Percentiles rank a stretch among this genome's conserved stretches.
phyloP scores from a whole-genome alignment of 2,329 filamentous ascomycete genomes.

The Emergomyces pasteurianus region DNA sequence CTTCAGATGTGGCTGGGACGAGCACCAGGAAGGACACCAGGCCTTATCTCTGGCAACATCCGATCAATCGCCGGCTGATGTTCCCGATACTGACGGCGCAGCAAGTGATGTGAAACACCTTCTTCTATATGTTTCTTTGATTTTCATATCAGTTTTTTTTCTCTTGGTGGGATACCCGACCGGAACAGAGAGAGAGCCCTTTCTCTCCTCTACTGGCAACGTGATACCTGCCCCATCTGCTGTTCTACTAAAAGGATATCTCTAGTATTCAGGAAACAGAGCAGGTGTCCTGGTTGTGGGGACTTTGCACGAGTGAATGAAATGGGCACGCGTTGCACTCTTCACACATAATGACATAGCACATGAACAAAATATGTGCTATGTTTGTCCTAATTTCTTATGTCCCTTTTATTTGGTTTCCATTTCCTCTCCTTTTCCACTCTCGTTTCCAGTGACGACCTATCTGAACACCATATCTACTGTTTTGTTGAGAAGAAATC shows the following conservation, averaged over 20 bases:
- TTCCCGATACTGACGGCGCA: neutral
- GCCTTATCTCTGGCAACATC: neutral
- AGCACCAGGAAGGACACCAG: neutral
- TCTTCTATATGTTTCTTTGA: neutral
- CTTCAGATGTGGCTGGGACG: neutral
- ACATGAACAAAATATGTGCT: neutral
- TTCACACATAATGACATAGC: neutral
- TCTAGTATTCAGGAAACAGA: neutral
- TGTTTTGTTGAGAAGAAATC: neutral
- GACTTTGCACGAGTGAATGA: neutral
- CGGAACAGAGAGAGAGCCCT: neutral
- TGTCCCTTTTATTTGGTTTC: neutral
- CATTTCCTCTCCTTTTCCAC: neutral
- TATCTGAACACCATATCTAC: neutral
- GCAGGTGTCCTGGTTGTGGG: neutral
- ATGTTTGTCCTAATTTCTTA: neutral
- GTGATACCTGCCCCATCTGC: neutral
- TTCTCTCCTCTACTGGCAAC: neutral
- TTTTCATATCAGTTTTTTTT: neutral
- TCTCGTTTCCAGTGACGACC: neutral
- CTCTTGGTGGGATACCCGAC: neutral
- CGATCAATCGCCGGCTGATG: neutral
- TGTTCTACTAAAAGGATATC: neutral
- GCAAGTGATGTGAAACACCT: neutral
- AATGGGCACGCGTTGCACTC: neutral